phyloP scores from a whole-genome alignment of 306 rosid genomes.

The Vachellia pachyceras region DNA sequence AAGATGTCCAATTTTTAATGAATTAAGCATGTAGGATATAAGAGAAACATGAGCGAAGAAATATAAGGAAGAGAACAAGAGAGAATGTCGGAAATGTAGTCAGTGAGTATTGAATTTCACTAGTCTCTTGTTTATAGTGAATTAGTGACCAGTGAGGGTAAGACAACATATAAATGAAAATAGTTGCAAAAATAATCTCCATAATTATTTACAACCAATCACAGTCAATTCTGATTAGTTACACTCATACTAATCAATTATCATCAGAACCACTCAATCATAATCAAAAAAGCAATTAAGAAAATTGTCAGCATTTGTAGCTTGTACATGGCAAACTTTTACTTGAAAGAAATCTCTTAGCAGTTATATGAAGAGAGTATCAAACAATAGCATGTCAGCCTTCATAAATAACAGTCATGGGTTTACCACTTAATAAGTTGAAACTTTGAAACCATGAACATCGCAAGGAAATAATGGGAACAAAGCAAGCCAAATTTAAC shows the following conservation, averaged over 20 bases:
- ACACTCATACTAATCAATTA: neutral
- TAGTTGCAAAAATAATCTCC: neutral
- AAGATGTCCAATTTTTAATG: neutral
- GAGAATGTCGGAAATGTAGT: neutral
- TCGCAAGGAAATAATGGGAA: neutral
- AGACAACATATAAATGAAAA: neutral
- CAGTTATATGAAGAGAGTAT: constrained; percentile 4
- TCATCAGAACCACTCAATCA: neutral
- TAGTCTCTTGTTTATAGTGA: neutral
- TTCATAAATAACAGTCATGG: constrained; percentile 20
- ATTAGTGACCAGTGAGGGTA: neutral
- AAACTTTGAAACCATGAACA: constrained; percentile 22
- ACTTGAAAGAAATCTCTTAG: neutral
- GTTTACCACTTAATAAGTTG: constrained; percentile 27
- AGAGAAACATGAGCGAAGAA: neutral
- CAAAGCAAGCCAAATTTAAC: constrained; percentile 31
- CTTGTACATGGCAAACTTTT: constrained; percentile 3
- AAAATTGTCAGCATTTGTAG: neutral
- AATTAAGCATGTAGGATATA: neutral
- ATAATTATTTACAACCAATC: neutral
- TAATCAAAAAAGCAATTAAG: neutral
- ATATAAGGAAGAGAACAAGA: neutral
- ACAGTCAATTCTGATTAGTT: neutral
- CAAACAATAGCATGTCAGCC: constrained; percentile 13
- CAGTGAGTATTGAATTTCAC: neutral